These are phyloP conservation scores for Vaccinium myrtillus DNA, from an alignment of 148 eudicot genomes.

Conservation along the genomic window DNA sequence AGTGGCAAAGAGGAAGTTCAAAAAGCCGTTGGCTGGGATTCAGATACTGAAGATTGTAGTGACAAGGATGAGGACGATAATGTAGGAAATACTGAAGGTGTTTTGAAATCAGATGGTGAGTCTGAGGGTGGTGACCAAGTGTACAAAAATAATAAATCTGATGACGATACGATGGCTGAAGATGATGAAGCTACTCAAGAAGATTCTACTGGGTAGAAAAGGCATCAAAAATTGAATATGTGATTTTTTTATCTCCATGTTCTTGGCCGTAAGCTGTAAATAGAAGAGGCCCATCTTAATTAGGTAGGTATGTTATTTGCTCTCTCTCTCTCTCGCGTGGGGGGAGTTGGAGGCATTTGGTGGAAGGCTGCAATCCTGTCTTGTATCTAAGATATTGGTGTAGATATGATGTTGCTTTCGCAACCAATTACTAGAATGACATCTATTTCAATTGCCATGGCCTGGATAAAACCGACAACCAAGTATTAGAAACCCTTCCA, in stretches of 20 bases:
- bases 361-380: background rate
- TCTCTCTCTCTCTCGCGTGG: background rate
- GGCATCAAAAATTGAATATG: background rate
- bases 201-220: constrained; percentile 57
- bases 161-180: constrained; percentile 44
- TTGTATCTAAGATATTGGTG: background rate
- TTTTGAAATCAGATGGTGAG: constrained; percentile 52
- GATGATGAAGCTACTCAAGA: constrained; percentile 68
- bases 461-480: background rate
- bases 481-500: background rate
- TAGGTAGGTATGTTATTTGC: background rate
- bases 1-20: constrained; percentile 28
- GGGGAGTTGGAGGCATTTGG: constrained; percentile 2
- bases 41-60: constrained; percentile 62
- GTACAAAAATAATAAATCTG: constrained; percentile 25
- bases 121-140: constrained; percentile 38
- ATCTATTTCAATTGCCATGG: background rate
- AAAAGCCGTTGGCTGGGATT: constrained; percentile 38
- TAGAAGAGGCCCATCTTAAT: background rate
- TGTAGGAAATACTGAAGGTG: constrained; percentile 26
- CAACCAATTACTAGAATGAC: background rate
- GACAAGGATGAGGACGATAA: constrained; percentile 41
- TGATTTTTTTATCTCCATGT: background rate
- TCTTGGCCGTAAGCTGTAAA: constrained; percentile 9
- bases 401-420: background rate